Base-by-base conservation (phyloP, 192 early-diverging fungal genomes). In the Geranomyces michiganensis region DNA sequence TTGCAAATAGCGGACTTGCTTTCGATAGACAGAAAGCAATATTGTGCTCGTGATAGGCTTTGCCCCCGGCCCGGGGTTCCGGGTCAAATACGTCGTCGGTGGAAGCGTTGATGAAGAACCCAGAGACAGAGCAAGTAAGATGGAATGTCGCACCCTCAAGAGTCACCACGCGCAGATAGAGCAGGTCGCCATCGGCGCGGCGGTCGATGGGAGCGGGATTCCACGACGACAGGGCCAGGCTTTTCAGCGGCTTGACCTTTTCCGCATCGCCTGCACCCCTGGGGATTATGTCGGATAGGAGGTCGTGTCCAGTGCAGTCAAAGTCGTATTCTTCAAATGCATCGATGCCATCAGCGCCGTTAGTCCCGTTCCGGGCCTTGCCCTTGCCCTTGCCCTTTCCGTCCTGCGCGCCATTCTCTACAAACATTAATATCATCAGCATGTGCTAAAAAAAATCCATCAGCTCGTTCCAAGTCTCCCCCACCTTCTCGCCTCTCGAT, bases 131-230 rank as follows among this genome's bases (percentile, higher is more conserved):
- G 26, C 91, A 88, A n/a, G 94, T 97, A 68, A 99, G 91, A 64
- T 96, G 91, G 31, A 91, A 78, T 36, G 80, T 85, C 70, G 93
- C 86, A 61, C 85, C 87, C 76, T 97, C 96, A 36, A 96, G 74
- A n/a, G 94, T 97, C 21, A 84, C 88, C 12, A 91, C 88, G n/a
- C 79, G 84, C 59, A 99, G 71, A 76, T 99, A 99, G 63, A 99
- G 66, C 62, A 98, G 83, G 73, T 99, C 94, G n/a, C 92, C 88
- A 45, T 70, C 85, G 27, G 91, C 79, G 58, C 89, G 86, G 33
- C 89, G 87, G 60, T 88, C 76, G 36, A 87, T 85, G 8, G 94
- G 90, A 15, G 93, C 91, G 26, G 96, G 95, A 77, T 98, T 99
- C 96, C 96, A 98, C 29, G 88, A 87, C 62, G 95, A 97, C 26